These are phyloP conservation scores for Hura crepitans DNA, from an alignment of 441 rosid species.

Conservation along the genomic window DNA sequence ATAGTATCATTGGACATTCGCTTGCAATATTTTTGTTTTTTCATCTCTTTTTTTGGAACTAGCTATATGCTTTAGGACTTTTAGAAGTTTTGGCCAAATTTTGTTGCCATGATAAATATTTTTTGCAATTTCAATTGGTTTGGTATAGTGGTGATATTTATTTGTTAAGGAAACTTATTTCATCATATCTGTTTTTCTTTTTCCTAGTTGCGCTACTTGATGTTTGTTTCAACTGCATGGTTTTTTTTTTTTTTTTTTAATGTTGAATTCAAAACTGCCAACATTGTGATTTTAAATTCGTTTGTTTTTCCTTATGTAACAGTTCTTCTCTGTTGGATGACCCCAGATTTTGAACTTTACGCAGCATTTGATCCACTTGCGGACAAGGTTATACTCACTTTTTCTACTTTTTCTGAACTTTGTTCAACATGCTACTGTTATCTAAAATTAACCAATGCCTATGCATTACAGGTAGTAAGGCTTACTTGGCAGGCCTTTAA, in stretches of 20 bases:
- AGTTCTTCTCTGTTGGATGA: conserved; percentile 96
- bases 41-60: not conserved
- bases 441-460: not conserved
- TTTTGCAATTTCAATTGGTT: not conserved
- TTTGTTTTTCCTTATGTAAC: conserved; percentile 24
- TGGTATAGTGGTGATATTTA: not conserved
- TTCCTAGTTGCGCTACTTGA: not conserved
- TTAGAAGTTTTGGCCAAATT: not conserved
- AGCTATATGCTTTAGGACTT: not conserved
- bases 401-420: not conserved
- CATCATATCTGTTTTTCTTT: not conserved
- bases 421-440: not conserved
- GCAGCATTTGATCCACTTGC: conserved; percentile 98
- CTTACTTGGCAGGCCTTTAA: not conserved
- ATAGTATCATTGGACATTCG: not conserved
- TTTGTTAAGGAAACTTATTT: not conserved
- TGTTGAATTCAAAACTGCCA: not conserved
- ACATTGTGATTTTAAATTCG: not conserved
- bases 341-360: conserved; percentile 95
- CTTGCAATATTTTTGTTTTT: not conserved
- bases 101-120: not conserved
- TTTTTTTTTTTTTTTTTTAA: no score
- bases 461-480: not conserved
- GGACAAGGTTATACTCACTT: conserved; percentile 59
- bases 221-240: no score